phyloP scores from a whole-genome alignment of 495 filamentous ascomycete genomes.

The Neurospora terricola region DNA sequence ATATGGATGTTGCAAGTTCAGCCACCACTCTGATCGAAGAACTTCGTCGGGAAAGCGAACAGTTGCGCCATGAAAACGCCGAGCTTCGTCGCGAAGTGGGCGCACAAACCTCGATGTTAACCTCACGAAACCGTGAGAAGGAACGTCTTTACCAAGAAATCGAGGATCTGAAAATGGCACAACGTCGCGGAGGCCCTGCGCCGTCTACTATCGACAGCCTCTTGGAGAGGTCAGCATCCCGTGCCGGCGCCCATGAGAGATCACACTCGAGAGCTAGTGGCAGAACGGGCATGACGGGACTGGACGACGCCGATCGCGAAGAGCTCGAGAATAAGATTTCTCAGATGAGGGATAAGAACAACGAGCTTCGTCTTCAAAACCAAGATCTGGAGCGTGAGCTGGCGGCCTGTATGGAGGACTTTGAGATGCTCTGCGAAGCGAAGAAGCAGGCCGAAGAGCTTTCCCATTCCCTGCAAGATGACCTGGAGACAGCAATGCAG shows the following conservation, averaged over 20 bases:
- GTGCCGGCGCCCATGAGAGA: constrained; percentile 55
- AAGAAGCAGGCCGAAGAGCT: constrained; percentile 50
- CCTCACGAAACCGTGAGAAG: constrained; percentile 88
- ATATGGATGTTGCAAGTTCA: constrained; percentile 44
- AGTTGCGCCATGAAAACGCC: constrained; percentile 84
- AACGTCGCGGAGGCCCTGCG: constrained; percentile 51
- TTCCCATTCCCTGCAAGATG: constrained; percentile 56
- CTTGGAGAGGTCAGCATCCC: constrained; percentile 83
- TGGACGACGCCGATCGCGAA: constrained; percentile 76
- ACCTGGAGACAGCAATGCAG: constrained; percentile 64
- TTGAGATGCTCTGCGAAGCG: constrained; percentile 50
- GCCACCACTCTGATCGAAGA: constrained; percentile 60
- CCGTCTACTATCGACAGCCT: constrained; percentile 77
- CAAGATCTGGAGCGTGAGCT: constrained; percentile 69
- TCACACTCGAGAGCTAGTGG: constrained; percentile 65
- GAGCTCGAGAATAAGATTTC: constrained; percentile 74
- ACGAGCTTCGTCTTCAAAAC: constrained; percentile 73
- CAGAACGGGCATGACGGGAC: constrained; percentile 44
- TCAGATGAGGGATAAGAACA: constrained; percentile 76
- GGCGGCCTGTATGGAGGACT: constrained; percentile 54
- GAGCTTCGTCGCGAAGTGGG: constrained; percentile 86
- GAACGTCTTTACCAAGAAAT: constrained; percentile 94
- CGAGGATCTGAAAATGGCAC: constrained; percentile 83
- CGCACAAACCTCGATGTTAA: constrained; percentile 95
- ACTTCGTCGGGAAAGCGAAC: constrained; percentile 52